Conservation (phyloP, 495 filamentous ascomycete species). For the Chlorociboria aeruginascens region DNA sequence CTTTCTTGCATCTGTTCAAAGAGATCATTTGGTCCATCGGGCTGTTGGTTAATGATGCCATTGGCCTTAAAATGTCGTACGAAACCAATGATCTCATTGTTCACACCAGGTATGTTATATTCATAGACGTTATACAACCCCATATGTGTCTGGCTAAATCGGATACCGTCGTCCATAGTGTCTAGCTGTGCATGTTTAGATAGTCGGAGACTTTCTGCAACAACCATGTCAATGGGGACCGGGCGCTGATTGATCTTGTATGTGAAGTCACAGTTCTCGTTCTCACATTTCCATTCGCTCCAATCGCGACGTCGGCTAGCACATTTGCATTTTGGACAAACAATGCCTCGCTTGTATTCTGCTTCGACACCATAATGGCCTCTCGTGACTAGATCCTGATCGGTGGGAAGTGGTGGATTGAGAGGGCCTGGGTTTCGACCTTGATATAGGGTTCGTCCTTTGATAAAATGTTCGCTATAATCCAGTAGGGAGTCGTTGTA, state of each 20-base stretch:
- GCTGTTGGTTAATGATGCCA: constrained; percentile 30
- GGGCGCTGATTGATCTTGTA: background rate
- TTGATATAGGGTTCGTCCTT: constrained; percentile 23
- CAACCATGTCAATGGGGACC: constrained; percentile 1
- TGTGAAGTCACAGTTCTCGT: constrained; percentile 32
- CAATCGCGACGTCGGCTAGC: constrained; percentile 53
- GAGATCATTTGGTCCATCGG: constrained; percentile 49
- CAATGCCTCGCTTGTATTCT: constrained; percentile 41
- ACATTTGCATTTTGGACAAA: constrained; percentile 57
- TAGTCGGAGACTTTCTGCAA: background rate
- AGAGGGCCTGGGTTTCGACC: constrained; percentile 23
- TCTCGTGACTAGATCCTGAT: background rate
- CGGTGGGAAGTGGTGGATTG: constrained; percentile 21
- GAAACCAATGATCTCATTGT: constrained; percentile 32
- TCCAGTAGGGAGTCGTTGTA: constrained; percentile 26
- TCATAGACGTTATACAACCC: constrained; percentile 19
- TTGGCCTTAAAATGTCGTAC: constrained; percentile 53
- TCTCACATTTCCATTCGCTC: constrained; percentile 52
- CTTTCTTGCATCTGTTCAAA: constrained; percentile 45
- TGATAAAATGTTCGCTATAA: constrained; percentile 50
- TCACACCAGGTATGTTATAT: constrained; percentile 23
- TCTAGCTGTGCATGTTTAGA: no score
- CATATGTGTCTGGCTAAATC: constrained; percentile 1
- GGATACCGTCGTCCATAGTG: background rate
- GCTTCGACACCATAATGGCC: constrained; percentile 25